These are phyloP conservation scores for Rhododendron ferrugineum DNA, from an alignment of 148 eudicot genomes.

Conservation along the genomic window DNA sequence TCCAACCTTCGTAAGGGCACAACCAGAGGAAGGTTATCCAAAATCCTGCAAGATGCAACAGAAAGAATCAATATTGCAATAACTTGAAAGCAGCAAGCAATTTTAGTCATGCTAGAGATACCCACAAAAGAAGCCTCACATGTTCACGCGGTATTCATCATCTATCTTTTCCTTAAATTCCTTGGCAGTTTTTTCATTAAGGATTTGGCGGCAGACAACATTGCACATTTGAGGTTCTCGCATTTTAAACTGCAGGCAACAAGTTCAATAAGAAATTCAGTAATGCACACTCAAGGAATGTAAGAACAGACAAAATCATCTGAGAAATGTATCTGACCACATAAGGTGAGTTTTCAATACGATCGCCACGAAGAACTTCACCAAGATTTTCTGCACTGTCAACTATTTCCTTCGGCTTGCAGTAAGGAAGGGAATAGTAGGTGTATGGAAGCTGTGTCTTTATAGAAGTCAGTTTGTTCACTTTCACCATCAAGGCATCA, in stretches of 20 bases:
- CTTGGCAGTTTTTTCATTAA: slow-evolving; percentile 35
- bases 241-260: slow-evolving; percentile 38
- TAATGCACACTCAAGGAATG: not conserved
- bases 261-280: not conserved
- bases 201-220: slow-evolving; percentile 26
- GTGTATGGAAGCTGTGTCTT: not conserved
- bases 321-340: not conserved
- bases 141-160: slow-evolving; percentile 50
- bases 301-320: not conserved
- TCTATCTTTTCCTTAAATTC: slow-evolving; percentile 42
- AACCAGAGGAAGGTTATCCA: slow-evolving; percentile 52
- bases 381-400: not conserved
- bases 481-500: not conserved
- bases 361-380: slow-evolving; percentile 7
- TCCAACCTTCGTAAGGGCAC: slow-evolving; percentile 37
- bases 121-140: slow-evolving; percentile 10
- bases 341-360: slow-evolving; percentile 4
- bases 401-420: not conserved
- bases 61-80: not conserved
- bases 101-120: not conserved
- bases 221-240: slow-evolving; percentile 49
- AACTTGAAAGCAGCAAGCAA: not conserved
- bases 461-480: slow-evolving; percentile 7
- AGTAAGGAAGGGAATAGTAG: not conserved
- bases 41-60: slow-evolving; percentile 29